Evolutionary conservation across 805 yeast genomes (phyloP), one percentile per base, ranked within the genome.

Genomic region (Maudiozyma turicensis): DNA sequence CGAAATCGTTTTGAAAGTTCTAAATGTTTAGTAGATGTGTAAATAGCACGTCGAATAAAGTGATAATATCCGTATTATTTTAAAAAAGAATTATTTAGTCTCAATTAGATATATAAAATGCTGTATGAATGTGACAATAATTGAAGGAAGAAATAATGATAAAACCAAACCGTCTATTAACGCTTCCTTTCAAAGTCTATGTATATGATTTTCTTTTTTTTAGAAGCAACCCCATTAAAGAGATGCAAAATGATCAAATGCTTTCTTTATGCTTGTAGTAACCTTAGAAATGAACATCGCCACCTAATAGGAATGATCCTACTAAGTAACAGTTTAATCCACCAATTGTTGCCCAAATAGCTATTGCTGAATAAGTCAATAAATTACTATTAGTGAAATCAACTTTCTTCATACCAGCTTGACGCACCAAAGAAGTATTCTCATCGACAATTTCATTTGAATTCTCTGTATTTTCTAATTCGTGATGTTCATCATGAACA

Each of bases 381-480:
- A 71, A 47, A 9, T 71, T 71, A 14, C 86, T 78, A 62, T 85
- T 86, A 58, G 90, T 83, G 75, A 84, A 80, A 66, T 86, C 95
- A 49, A 66, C 72, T 11, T 46, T 44, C 15, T 55, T 57, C 6
- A 57, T 59, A 8, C 35, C 43, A 70, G 72, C 48, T 8, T 48
- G 55, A 15, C 29, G 40, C 6, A 28, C 33, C 46, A 62, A 47
- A 53, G 57, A 69, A 45, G 65, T 61, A 15, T 60, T 59, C 43
- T 65, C 68, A 34, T 58, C 65, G 14, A 54, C 46, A 6, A 44
- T 50, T 3, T 44, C 43, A 9, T 39, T 33, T 4, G 26, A 3
- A 8, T 40, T 14, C 1, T 40, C 46, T 20, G 41, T 52, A 8
- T 31, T 10, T 26, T 42, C 44, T 26, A 47, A 29, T 34, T 46